Conservation (phyloP, 2,329 filamentous ascomycete species). For the Tolypocladium ovalisporum region DNA sequence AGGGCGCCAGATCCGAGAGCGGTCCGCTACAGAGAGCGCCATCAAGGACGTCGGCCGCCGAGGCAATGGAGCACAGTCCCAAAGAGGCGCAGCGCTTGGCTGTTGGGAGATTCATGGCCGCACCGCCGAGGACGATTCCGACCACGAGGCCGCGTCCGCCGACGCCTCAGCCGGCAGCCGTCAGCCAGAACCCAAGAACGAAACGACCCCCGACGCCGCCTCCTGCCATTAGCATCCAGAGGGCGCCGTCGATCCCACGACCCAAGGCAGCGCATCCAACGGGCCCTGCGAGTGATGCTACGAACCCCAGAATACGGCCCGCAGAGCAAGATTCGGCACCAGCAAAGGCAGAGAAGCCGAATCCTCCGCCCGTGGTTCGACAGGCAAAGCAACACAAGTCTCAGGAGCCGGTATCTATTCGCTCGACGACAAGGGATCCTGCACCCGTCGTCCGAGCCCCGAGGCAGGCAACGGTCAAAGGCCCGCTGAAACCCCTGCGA, state of each 20-base stretch:
- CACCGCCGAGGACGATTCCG: not conserved
- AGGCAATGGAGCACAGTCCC: not conserved
- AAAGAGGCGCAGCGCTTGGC: not conserved
- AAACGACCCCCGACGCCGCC: constrained; percentile 1
- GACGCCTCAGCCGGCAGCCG: not conserved
- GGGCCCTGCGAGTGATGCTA: not conserved
- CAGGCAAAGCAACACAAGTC: constrained; percentile 10
- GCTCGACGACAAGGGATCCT: not conserved
- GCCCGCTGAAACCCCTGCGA: constrained; percentile 9
- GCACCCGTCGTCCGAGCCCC: not conserved
- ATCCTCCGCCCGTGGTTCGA: not conserved
- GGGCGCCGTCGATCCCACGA: constrained; percentile 3
- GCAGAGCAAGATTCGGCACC: constrained; percentile 8
- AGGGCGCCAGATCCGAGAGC: constrained; percentile 30
- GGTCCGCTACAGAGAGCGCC: constrained; percentile 23
- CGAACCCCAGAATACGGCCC: constrained; percentile 17
- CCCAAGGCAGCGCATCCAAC: not conserved
- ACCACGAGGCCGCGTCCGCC: not conserved
- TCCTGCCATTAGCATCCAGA: not conserved
- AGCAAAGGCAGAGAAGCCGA: not conserved
- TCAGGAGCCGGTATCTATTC: constrained; percentile 4
- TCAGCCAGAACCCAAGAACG: not conserved
- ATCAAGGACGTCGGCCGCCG: constrained; percentile 9
- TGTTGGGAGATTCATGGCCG: not conserved
- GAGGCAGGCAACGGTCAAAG: not conserved